A percentile compares a stretch with the other conserved stretches of the same genome.
Evolutionary conservation across 2,329 filamentous ascomycete species (phyloP).

Genomic region (Penicillium expansum): DNA sequence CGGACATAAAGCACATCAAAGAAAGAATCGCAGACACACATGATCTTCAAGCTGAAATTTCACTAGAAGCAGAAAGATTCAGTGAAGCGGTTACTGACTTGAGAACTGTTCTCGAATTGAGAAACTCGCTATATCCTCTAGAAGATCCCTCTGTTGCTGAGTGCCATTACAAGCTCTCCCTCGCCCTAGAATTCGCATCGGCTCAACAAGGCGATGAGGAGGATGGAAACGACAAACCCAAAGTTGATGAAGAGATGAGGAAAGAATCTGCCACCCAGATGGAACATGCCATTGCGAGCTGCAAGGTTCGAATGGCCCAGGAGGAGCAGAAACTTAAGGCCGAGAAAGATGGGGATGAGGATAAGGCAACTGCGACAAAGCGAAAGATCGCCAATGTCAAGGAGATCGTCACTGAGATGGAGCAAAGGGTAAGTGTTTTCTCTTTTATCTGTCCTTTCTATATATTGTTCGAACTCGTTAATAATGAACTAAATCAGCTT

Average conservation of each 20-base stretch:
- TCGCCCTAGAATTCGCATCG: conserved; percentile 91
- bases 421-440: conserved; percentile 50
- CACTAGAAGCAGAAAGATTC: conserved; percentile 94
- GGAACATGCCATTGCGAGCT: conserved; percentile 60
- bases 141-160: conserved; percentile 87
- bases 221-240: conserved; percentile 38
- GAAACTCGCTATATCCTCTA: conserved; percentile 72
- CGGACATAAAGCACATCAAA: conserved; percentile 62
- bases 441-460: conserved; percentile 1
- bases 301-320: conserved; percentile 53
- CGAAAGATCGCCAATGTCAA: conserved; percentile 57
- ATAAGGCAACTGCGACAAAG: conserved; percentile 40
- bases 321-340: conserved; percentile 49
- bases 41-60: conserved; percentile 91
- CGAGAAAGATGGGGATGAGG: conserved; percentile 41
- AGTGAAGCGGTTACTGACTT: conserved; percentile 82
- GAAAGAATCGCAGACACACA: conserved; percentile 90
- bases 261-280: conserved; percentile 59
- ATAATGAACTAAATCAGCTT: conserved; percentile 42
- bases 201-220: conserved; percentile 54
- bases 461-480: conserved; percentile 4
- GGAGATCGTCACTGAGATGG: conserved; percentile 61
- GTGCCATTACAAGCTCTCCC: conserved; percentile 92
- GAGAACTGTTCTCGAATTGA: conserved; percentile 72
- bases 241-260: conserved; percentile 54